Percentiles rank a stretch among this genome's conserved stretches.
Evolutionary conservation across 257 asterid species (phyloP).

Genomic region (Lithospermum erythrorhizon): DNA sequence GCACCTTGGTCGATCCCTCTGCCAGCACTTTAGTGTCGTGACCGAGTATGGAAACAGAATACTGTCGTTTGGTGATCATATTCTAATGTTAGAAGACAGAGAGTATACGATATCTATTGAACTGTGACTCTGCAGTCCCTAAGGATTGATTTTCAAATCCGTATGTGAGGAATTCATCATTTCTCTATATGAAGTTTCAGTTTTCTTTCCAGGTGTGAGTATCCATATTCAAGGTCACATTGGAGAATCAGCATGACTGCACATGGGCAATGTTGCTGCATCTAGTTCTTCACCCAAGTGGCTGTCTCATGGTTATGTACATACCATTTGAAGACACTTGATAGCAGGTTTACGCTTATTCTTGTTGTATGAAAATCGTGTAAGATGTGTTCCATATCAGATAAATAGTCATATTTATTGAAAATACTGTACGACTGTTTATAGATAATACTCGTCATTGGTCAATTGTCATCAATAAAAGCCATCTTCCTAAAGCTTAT

Average conservation of each 20-base stretch:
- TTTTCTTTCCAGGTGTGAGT: no score
- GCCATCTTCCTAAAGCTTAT: no score
- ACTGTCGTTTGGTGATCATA: slow-evolving; percentile 66
- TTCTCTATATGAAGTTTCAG: background rate
- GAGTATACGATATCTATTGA: slow-evolving; percentile 47
- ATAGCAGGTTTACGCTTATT: no score
- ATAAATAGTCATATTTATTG: no score
- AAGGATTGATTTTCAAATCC: background rate
- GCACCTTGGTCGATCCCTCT: slow-evolving; percentile 57
- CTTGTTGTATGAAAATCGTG: no score
- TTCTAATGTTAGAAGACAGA: slow-evolving; percentile 33
- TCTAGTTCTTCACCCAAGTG: background rate
- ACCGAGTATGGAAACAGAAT: slow-evolving; percentile 50
- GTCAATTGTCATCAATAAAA: no score
- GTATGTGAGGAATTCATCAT: background rate
- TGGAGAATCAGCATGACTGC: background rate
- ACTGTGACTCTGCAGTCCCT: slow-evolving; percentile 15
- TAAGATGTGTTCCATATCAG: no score
- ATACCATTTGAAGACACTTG: no score
- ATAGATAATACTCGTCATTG: no score
- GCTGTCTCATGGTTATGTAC: background rate
- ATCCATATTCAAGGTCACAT: background rate
- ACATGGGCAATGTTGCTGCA: background rate
- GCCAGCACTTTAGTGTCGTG: slow-evolving; percentile 67
- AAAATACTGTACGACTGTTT: no score